Percentiles rank a stretch among this genome's conserved stretches.
These are phyloP conservation scores for Coniochaeta pulveracea DNA, from an alignment of 2,329 filamentous ascomycete genomes.

Conservation along the genomic window DNA sequence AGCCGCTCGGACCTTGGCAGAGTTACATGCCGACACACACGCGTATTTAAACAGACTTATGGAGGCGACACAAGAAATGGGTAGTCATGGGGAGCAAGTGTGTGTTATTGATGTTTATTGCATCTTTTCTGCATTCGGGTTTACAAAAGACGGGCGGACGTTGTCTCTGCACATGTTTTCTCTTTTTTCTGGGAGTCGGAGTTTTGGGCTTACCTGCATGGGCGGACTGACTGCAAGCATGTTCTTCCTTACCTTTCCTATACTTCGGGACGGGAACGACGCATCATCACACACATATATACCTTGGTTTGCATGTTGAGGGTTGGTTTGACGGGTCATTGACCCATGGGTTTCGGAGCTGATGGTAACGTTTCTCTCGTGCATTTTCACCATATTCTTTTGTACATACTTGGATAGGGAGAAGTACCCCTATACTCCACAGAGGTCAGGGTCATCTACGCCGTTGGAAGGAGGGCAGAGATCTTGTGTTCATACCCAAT, in stretches of 20 bases:
- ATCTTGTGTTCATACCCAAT: constrained; percentile 3
- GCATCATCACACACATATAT: no score
- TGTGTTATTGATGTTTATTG: neutral
- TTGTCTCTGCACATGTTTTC: constrained; percentile 1
- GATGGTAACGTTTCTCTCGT: no score
- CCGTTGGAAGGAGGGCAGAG: neutral
- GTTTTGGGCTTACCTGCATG: constrained; percentile 2
- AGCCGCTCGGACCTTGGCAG: constrained; percentile 38
- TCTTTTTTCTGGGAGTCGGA: constrained; percentile 1
- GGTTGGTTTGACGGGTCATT: no score
- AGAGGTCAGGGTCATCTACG: no score
- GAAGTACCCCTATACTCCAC: no score
- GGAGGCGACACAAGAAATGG: neutral
- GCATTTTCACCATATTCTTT: no score
- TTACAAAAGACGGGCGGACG: neutral
- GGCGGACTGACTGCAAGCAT: no score
- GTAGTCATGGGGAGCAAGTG: neutral
- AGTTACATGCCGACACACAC: constrained; percentile 36
- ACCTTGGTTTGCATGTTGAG: no score
- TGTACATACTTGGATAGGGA: constrained; percentile 2
- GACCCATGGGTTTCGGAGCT: no score
- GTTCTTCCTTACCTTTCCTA: no score
- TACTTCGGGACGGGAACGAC: no score
- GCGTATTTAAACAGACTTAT: constrained; percentile 21
- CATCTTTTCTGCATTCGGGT: constrained; percentile 2